phyloP scores from a whole-genome alignment of 1,284 basidiomycete genomes.

The Agaricales sp. region DNA sequence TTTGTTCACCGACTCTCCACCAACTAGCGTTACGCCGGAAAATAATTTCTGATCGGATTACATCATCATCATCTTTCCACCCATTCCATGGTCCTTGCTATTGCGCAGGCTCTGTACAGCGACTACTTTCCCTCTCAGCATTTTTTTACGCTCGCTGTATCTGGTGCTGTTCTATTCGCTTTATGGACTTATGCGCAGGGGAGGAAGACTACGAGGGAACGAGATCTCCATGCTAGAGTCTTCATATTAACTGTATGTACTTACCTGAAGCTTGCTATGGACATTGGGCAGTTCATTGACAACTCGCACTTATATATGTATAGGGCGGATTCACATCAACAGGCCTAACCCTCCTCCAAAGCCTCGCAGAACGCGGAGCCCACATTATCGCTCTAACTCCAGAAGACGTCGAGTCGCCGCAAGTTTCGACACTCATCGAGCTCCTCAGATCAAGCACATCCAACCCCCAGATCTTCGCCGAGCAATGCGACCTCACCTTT shows the following conservation, averaged over 20 bases:
- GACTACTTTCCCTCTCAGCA: constrained; percentile 4
- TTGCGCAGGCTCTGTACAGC: neutral
- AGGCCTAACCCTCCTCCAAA: constrained; percentile 55
- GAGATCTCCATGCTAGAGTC: constrained; percentile 35
- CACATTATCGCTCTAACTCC: constrained; percentile 63
- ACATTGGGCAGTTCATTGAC: constrained; percentile 4
- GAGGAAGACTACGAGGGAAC: constrained; percentile 29
- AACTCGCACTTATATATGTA: constrained; percentile 7
- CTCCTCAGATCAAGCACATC: constrained; percentile 55
- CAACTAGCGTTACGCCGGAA: too few relatives aligned
- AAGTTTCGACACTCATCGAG: constrained; percentile 47
- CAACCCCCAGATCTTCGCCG: constrained; percentile 66
- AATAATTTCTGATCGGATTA: neutral
- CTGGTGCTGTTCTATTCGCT: constrained; percentile 17
- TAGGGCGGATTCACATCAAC: constrained; percentile 70
- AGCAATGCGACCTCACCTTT: constrained; percentile 59
- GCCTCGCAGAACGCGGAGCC: constrained; percentile 59
- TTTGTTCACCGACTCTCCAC: too few relatives aligned
- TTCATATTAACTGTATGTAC: constrained; percentile 30
- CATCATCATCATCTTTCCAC: neutral
- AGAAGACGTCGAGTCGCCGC: constrained; percentile 42
- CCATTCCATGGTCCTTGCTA: neutral
- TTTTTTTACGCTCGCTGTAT: constrained; percentile 10
- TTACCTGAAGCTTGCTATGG: constrained; percentile 1
- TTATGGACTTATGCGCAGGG: constrained; percentile 31